phyloP scores from a whole-genome alignment of 805 yeast genomes.

The Sugiyamaella valdiviana region DNA sequence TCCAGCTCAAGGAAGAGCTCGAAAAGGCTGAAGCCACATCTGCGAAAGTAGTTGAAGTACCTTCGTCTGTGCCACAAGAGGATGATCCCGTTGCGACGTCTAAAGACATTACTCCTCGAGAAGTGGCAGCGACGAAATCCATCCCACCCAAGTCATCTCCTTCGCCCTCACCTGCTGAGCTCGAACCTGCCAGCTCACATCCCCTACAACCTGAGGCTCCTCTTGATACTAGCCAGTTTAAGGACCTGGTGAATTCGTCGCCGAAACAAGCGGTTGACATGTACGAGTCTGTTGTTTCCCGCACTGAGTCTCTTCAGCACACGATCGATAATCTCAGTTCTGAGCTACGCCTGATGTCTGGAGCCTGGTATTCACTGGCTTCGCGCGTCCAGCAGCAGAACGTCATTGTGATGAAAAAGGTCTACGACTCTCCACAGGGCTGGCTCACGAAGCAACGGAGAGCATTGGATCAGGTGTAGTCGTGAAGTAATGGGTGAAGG shows the following conservation, averaged over 20 bases:
- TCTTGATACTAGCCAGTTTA: no score
- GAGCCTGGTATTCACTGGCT: conserved; percentile 27
- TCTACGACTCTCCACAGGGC: conserved; percentile 24
- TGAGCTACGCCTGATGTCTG: conserved; percentile 23
- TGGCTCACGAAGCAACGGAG: conserved; percentile 27
- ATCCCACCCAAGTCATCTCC: no score
- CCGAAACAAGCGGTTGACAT: not conserved
- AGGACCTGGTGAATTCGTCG: not conserved
- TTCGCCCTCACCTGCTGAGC: no score
- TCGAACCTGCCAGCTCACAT: no score
- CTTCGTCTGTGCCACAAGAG: not conserved
- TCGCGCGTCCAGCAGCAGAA: conserved; percentile 26
- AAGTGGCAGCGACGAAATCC: no score
- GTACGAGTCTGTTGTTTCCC: not conserved
- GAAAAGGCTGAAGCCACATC: not conserved
- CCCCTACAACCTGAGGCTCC: no score
- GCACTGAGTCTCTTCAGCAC: not conserved
- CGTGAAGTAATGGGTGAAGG: not conserved
- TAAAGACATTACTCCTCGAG: no score
- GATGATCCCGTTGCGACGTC: not conserved
- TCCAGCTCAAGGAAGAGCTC: not conserved
- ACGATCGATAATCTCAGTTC: conserved; percentile 2
- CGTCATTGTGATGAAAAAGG: conserved; percentile 20
- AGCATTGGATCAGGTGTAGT: conserved; percentile 17
- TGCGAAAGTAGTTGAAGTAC: not conserved